These are phyloP conservation scores for Myriosclerotinia scirpicola DNA, from an alignment of 2,329 filamentous ascomycete genomes.

Conservation along the genomic window DNA sequence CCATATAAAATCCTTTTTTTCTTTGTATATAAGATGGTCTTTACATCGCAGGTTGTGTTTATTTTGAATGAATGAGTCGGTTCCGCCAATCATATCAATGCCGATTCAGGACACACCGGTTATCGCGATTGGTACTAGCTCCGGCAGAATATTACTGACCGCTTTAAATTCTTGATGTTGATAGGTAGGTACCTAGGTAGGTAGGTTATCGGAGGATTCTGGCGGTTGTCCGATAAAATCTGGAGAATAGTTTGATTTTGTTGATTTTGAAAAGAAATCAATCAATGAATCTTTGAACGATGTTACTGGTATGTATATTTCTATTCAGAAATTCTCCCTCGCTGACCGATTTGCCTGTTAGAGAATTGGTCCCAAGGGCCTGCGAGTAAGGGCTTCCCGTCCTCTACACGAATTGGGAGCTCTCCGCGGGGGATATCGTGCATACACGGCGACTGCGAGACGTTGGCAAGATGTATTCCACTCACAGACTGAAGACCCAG, in stretches of 20 bases:
- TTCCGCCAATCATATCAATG: slow-evolving; percentile 18
- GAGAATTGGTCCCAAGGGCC: slow-evolving; percentile 36
- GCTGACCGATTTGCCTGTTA: neutral
- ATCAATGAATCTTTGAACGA: slow-evolving; percentile 23
- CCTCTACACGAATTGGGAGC: slow-evolving; percentile 33
- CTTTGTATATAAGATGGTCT: neutral
- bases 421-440: slow-evolving; percentile 31
- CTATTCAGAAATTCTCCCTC: neutral
- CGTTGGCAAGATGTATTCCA: slow-evolving; percentile 58
- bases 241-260: slow-evolving; percentile 16
- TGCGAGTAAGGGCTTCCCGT: slow-evolving; percentile 36
- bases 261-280: neutral
- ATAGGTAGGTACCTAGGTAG: no score
- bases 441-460: slow-evolving; percentile 37
- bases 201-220: slow-evolving; percentile 5
- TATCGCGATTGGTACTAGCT: neutral
- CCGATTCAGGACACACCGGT: slow-evolving; percentile 3
- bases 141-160: neutral
- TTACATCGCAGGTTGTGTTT: no score
- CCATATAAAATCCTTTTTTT: no score
- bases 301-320: slow-evolving; percentile 19
- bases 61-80: neutral
- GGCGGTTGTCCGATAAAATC: slow-evolving; percentile 7
- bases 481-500: slow-evolving; percentile 58
- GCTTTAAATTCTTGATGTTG: neutral